Percentiles rank a stretch among this genome's conserved stretches.
These are phyloP conservation scores for Pseudonitzschia multiseries DNA, from an alignment of 108 stramenopile species.

Conservation along the genomic window DNA sequence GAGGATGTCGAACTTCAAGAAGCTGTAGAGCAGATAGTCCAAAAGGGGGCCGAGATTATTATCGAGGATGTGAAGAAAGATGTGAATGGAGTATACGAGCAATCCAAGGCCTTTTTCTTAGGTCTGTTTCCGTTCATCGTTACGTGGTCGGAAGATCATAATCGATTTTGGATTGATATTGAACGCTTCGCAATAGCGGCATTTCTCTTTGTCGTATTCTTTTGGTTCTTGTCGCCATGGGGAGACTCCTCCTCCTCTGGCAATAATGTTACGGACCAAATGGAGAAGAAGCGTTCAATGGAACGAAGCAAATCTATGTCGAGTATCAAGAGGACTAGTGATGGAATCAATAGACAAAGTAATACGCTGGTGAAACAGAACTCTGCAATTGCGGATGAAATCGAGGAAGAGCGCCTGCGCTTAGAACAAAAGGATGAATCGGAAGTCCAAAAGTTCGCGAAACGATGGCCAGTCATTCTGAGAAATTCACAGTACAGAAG, in stretches of 20 bases:
- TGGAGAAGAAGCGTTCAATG: background rate
- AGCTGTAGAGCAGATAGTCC: constrained; percentile 40
- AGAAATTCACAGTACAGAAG: constrained; percentile 45
- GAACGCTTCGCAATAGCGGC: constrained; percentile 20
- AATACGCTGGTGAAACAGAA: background rate
- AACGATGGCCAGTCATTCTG: constrained; percentile 53
- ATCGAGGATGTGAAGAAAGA: constrained; percentile 39
- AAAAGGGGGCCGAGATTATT: constrained; percentile 37
- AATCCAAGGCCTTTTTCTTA: constrained; percentile 17
- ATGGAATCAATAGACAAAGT: background rate
- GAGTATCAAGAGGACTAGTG: constrained; percentile 12
- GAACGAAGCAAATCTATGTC: constrained; percentile 35
- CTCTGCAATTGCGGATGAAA: constrained; percentile 6
- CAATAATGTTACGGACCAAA: background rate
- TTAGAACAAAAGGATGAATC: constrained; percentile 43
- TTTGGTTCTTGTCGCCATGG: constrained; percentile 36
- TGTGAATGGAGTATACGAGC: constrained; percentile 20
- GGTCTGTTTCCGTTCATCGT: constrained; percentile 37
- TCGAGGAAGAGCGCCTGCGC: constrained; percentile 19
- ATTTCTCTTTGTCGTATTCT: constrained; percentile 32
- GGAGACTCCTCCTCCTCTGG: constrained; percentile 14
- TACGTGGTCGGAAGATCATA: constrained; percentile 31
- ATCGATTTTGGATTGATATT: constrained; percentile 31
- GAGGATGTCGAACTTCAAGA: constrained; percentile 51
- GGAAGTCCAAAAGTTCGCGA: constrained; percentile 73